Evolutionary conservation across 2,329 filamentous ascomycete species (phyloP), one percentile per base, ranked within the genome.

Genomic region (Trichoderma afroharzianum): DNA sequence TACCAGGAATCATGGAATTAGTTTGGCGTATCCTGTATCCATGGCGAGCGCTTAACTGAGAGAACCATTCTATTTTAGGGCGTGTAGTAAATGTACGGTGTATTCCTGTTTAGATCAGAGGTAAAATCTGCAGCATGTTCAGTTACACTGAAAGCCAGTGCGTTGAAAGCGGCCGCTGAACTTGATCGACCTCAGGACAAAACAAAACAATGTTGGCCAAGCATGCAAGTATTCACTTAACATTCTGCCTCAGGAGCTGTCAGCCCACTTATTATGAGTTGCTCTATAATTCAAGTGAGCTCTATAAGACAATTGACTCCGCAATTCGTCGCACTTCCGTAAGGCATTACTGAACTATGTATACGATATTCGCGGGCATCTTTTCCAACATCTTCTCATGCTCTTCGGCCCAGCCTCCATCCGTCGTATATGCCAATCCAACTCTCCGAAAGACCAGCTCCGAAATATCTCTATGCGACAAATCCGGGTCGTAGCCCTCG

Each of bases 381-480:
- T 47, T n/a, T 39, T 39, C 33, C 5, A 68, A 9, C 36, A 68
- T 24, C 9, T 33, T 26, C 14, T 67, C 62, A 26, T 71, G 69
- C 39, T 71, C 63, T 0, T 62, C 63, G 1, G 1, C 26, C 69
- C 63, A 67, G 3, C 69, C 69, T 4, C 69, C 69, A n/a, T 71
- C 69, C 18, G 69, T 53, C 18, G 62, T 67, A 62, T 71, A 71
- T 2, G 69, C 69, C 30, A 71, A 55, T 26, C 69, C 69, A 18
- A 71, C 26, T 11, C 69, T 71, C 4, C 55, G 62, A 61, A 71
- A 71, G 4, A 67, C 63, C 21, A 71, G 8, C 6, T 71, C 69
- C 14, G 43, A 57, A 36, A n/a, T 4, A 6, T 71, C 63, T 59
- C 28, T 67, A 32, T 47, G 39, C 6, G 61, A 64, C 2, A 71